A percentile compares a stretch with the other conserved stretches of the same genome.
Evolutionary conservation across 2,329 filamentous ascomycete genomes (phyloP).

Genomic region (Daldinia sp.): DNA sequence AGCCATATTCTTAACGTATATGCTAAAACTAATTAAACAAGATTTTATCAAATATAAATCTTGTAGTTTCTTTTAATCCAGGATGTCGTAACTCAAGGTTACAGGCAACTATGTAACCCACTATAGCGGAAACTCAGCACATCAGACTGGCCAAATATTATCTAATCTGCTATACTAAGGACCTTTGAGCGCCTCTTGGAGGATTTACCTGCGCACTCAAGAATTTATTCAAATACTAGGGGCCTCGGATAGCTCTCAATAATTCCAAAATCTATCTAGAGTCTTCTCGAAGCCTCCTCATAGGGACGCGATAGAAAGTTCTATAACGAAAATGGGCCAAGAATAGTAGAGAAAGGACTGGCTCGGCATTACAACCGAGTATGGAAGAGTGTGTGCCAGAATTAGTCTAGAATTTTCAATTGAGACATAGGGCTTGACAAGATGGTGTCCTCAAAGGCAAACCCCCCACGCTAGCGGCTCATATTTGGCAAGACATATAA

Average conservation of each 20-base stretch:
- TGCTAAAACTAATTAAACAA: too few species aligned
- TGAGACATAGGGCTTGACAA: slow-evolving; percentile 3
- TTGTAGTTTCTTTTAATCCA: too few species aligned
- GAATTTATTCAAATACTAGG: neutral
- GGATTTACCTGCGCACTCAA: neutral
- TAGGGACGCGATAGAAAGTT: neutral
- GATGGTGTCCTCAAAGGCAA: slow-evolving; percentile 2
- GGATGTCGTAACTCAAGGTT: neutral
- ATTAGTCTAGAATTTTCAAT: neutral
- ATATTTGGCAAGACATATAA: slow-evolving; percentile 1
- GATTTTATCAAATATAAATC: too few species aligned
- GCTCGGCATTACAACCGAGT: neutral
- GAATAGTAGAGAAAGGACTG: neutral
- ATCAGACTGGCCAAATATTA: neutral
- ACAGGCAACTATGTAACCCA: neutral
- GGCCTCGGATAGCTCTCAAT: neutral
- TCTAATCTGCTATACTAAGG: neutral
- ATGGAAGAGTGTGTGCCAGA: neutral
- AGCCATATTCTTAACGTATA: neutral
- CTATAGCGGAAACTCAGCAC: neutral
- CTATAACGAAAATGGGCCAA: slow-evolving; percentile 1
- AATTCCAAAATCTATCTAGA: neutral
- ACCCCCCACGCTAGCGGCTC: slow-evolving; percentile 3
- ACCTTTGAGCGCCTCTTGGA: neutral
- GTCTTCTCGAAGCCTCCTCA: neutral